A percentile compares a stretch with the other conserved stretches of the same genome.
These are phyloP conservation scores for Cyberlindnera mrakii DNA, from an alignment of 805 yeast species.

Conservation along the genomic window DNA sequence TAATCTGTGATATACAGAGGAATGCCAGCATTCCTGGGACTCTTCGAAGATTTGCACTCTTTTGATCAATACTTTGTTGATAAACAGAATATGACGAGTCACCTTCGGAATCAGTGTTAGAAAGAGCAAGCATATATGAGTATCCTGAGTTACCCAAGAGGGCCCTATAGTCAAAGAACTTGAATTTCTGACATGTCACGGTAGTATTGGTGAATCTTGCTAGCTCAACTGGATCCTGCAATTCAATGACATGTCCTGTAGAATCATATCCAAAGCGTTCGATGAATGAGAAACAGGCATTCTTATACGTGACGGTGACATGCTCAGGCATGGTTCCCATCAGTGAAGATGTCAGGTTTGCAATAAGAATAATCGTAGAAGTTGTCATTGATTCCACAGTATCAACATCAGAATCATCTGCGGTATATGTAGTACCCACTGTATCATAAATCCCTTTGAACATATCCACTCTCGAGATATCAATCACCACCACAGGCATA, in stretches of 20 bases:
- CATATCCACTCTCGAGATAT: slow-evolving; percentile 47
- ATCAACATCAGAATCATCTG: slow-evolving; percentile 22
- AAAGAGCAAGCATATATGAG: slow-evolving; percentile 25
- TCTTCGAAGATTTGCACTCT: slow-evolving; percentile 19
- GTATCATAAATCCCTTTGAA: slow-evolving; percentile 45
- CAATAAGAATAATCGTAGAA: slow-evolving; percentile 8
- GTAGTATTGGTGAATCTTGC: slow-evolving; percentile 6
- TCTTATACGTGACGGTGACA: slow-evolving; percentile 3
- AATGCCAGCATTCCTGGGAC: slow-evolving; percentile 27
- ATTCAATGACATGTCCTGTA: not conserved
- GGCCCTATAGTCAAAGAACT: slow-evolving; percentile 10
- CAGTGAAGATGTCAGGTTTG: slow-evolving; percentile 8
- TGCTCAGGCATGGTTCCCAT: slow-evolving; percentile 9
- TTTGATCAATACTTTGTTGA: slow-evolving; percentile 15
- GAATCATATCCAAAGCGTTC: slow-evolving; percentile 7
- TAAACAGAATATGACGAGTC: slow-evolving; percentile 24
- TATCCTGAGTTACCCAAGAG: slow-evolving; percentile 10
- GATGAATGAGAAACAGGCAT: slow-evolving; percentile 8
- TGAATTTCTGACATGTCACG: slow-evolving; percentile 4
- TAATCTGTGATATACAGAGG: slow-evolving; percentile 25
- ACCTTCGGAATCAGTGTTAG: slow-evolving; percentile 42
- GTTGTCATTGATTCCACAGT: slow-evolving; percentile 9
- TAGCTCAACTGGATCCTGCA: not conserved
- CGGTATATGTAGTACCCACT: slow-evolving; percentile 27
- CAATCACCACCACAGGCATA: slow-evolving; percentile 27